A percentile compares a stretch with the other conserved stretches of the same genome.
These are phyloP conservation scores for Globisporangium spinosum DNA, from an alignment of 352 stramenopile species.

Conservation along the genomic window DNA sequence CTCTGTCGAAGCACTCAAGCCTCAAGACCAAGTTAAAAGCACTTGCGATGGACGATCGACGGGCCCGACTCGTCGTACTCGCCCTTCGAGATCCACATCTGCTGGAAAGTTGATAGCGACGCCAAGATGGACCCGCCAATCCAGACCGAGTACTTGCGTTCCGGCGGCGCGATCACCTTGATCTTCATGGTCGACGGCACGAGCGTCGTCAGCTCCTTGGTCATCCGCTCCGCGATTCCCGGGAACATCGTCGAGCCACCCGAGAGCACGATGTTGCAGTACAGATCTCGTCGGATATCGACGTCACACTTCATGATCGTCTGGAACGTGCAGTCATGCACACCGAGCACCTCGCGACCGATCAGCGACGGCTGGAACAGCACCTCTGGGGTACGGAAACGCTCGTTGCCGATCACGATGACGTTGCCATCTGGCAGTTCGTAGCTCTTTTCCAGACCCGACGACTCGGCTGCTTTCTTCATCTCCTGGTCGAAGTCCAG, in stretches of 20 bases:
- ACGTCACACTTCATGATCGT: conserved; percentile 91
- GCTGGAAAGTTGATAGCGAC: conserved; percentile 97
- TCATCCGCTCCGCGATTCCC: conserved; percentile 92
- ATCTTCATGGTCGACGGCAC: conserved; percentile 92
- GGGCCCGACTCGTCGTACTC: conserved; percentile 97
- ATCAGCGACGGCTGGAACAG: conserved; percentile 96
- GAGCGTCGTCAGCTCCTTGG: conserved; percentile 90
- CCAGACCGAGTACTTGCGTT: conserved; percentile 96
- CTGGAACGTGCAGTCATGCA: conserved; percentile 76
- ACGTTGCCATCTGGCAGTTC: conserved; percentile 97
- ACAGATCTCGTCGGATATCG: conserved; percentile 83
- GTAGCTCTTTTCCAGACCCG: conserved; percentile 90
- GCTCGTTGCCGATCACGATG: conserved; percentile 96
- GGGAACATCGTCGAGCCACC: conserved; percentile 95
- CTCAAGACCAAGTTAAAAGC: conserved; percentile 31
- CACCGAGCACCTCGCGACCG: conserved; percentile 76
- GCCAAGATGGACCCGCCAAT: conserved; percentile 97
- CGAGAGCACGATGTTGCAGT: conserved; percentile 96
- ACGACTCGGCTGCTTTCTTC: conserved; percentile 78
- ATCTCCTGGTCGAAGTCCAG: conserved; percentile 93
- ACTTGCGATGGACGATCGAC: conserved; percentile 96
- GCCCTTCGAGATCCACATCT: conserved; percentile 97
- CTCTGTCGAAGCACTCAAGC: too few relatives aligned
- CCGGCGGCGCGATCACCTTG: conserved; percentile 92
- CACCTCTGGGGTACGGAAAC: conserved; percentile 93